Conservation (phyloP, 371 early-diverging fungal species). For the Saksenaea vasiformis region DNA sequence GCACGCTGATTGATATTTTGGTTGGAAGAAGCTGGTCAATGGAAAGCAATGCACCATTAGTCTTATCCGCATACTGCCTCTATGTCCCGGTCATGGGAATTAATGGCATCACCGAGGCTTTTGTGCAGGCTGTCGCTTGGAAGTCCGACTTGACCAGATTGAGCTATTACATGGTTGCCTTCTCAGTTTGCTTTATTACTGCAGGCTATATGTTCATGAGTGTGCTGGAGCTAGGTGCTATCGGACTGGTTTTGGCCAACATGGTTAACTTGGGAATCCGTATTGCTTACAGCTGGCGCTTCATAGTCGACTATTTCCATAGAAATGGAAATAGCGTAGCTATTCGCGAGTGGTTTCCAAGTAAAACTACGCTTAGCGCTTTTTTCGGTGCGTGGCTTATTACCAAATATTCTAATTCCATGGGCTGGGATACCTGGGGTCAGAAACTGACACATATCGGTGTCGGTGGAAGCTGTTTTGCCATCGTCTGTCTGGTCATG, state of each 20-base stretch:
- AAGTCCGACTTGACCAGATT: slow-evolving; percentile 59
- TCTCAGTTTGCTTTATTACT: slow-evolving; percentile 73
- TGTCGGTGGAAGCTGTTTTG: slow-evolving; percentile 56
- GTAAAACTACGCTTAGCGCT: slow-evolving; percentile 33
- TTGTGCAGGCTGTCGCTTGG: slow-evolving; percentile 85
- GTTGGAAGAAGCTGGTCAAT: slow-evolving; percentile 67
- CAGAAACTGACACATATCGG: slow-evolving; percentile 60
- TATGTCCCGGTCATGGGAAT: slow-evolving; percentile 94
- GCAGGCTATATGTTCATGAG: slow-evolving; percentile 63
- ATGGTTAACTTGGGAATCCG: slow-evolving; percentile 82
- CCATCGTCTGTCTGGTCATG: slow-evolving; percentile 34
- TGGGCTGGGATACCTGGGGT: slow-evolving; percentile 62
- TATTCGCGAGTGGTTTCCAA: slow-evolving; percentile 44
- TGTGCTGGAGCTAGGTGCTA: slow-evolving; percentile 62
- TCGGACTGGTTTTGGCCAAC: slow-evolving; percentile 86
- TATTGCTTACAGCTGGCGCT: slow-evolving; percentile 73
- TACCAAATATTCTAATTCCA: slow-evolving; percentile 51
- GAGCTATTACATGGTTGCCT: slow-evolving; percentile 75
- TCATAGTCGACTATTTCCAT: slow-evolving; percentile 59
- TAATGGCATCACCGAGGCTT: slow-evolving; percentile 95
- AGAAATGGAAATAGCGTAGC: slow-evolving; percentile 14
- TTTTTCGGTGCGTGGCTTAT: slow-evolving; percentile 59
- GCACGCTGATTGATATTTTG: slow-evolving; percentile 70
- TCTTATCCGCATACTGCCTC: slow-evolving; percentile 76
- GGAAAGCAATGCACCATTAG: slow-evolving; percentile 52